Evolutionary conservation across 257 asterid genomes (phyloP).

Genomic region (Solanum ahanhuiri): DNA sequence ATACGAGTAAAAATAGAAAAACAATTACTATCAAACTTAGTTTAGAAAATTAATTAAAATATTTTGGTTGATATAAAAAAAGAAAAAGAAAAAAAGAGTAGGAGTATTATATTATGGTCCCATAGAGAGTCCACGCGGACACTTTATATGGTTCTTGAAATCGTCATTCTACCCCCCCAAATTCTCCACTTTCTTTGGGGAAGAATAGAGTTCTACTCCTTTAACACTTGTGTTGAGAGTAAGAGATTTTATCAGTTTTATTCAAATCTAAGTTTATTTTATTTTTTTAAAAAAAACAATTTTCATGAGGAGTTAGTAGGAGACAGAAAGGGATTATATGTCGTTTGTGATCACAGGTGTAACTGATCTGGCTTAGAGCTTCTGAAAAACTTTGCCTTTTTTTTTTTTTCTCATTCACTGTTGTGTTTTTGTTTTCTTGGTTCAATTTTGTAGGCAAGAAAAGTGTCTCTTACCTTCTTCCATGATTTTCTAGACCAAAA

Average conservation of each 20-base stretch:
- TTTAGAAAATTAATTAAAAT: background rate
- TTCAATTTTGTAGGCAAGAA: background rate
- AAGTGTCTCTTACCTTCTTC: constrained; percentile 3
- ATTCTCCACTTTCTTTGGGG: constrained; percentile 1
- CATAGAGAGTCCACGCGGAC: background rate
- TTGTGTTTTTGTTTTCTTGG: background rate
- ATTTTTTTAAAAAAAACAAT: background rate
- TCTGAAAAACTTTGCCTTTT: background rate
- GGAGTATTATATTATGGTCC: background rate
- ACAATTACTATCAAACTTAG: background rate
- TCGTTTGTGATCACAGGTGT: background rate
- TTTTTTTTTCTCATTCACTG: background rate
- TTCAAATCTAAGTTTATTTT: background rate
- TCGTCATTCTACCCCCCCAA: background rate
- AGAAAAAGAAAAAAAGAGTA: background rate
- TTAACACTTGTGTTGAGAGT: background rate
- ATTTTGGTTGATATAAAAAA: background rate
- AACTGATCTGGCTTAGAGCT: constrained; percentile 6
- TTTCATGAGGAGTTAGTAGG: background rate
- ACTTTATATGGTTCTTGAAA: constrained; percentile 1
- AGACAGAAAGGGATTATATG: constrained; percentile 1
- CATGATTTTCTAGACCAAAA: constrained; percentile 16
- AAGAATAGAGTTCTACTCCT: background rate
- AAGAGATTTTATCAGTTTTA: background rate
- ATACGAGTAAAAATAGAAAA: background rate